phyloP scores from a whole-genome alignment of 495 filamentous ascomycete species.

The Hypomontagnella submonticulosa region DNA sequence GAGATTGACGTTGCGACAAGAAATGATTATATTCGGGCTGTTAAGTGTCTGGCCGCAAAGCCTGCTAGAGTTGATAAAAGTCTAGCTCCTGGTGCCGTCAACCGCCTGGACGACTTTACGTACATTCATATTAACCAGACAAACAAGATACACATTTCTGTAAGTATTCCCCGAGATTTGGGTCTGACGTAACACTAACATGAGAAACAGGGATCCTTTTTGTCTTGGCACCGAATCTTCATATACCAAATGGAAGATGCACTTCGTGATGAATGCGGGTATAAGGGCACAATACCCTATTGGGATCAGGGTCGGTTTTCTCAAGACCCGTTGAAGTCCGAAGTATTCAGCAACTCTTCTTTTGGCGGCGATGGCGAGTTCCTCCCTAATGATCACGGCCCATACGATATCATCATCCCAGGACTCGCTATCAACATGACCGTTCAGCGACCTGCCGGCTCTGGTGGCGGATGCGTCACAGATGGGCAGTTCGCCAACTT shows the following conservation, averaged over 20 bases:
- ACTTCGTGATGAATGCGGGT: conserved; percentile 50
- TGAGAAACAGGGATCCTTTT: conserved; percentile 29
- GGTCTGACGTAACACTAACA: conserved; percentile 9
- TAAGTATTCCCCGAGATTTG: neutral
- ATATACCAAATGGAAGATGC: conserved; percentile 46
- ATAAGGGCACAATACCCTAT: conserved; percentile 49
- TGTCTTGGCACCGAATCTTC: conserved; percentile 50
- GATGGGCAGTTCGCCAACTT: conserved; percentile 63
- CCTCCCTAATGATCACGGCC: conserved; percentile 55
- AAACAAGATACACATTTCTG: conserved; percentile 66
- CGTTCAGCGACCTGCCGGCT: conserved; percentile 55
- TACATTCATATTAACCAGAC: conserved; percentile 72
- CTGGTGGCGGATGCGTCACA: conserved; percentile 70
- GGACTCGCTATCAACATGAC: conserved; percentile 41
- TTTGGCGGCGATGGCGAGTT: conserved; percentile 69
- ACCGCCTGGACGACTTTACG: conserved; percentile 71
- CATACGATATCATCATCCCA: conserved; percentile 34
- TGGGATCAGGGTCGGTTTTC: conserved; percentile 49
- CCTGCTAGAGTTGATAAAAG: conserved; percentile 58
- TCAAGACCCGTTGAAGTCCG: conserved; percentile 49
- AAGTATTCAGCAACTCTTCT: conserved; percentile 70
- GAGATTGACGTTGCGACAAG: conserved; percentile 60
- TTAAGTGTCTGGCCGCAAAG: conserved; percentile 68
- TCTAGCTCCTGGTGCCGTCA: conserved; percentile 51
- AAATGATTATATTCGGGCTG: conserved; percentile 69